phyloP scores from a whole-genome alignment of 2,329 filamentous ascomycete species.

The Talaromyces sp. region DNA sequence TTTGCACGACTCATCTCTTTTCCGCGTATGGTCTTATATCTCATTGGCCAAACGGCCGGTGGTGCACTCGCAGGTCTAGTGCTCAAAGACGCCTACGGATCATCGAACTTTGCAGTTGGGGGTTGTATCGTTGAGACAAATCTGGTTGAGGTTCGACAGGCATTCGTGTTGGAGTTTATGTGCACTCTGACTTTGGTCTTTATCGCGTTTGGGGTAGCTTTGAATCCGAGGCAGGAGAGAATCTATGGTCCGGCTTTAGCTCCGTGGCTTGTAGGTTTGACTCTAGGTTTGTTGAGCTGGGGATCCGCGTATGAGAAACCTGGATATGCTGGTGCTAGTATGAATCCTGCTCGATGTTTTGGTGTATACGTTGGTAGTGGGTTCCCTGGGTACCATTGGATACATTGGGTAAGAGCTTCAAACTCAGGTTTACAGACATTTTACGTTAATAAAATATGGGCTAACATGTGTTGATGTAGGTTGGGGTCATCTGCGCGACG shows the following conservation, averaged over 20 bases:
- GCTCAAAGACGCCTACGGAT: conserved; percentile 34
- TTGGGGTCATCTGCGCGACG: conserved; percentile 9
- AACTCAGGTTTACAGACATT: background rate
- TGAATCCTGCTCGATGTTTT: conserved; percentile 49
- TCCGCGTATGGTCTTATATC: conserved; percentile 48
- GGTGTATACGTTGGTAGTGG: conserved; percentile 42
- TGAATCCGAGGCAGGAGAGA: conserved; percentile 52
- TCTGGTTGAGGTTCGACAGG: conserved; percentile 38
- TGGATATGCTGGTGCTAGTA: conserved; percentile 44
- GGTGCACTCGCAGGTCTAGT: conserved; percentile 46
- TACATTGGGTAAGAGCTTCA: conserved; percentile 31
- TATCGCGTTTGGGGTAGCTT: conserved; percentile 52
- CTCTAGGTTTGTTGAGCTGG: conserved; percentile 37
- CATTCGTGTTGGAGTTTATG: conserved; percentile 50
- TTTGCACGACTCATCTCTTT: conserved; percentile 50
- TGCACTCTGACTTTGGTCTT: conserved; percentile 47
- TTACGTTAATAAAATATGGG: background rate
- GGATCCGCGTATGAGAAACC: conserved; percentile 38
- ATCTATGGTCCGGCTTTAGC: conserved; percentile 51
- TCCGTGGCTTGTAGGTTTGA: conserved; percentile 49
- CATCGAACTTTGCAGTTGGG: conserved; percentile 30
- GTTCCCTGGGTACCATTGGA: conserved; percentile 37
- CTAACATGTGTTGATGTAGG: background rate
- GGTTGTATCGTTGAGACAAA: conserved; percentile 40
- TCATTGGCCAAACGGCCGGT: conserved; percentile 47